A percentile compares a stretch with the other conserved stretches of the same genome.
Conservation (phyloP, 345 rosid genomes). For the Citrus australasica region DNA sequence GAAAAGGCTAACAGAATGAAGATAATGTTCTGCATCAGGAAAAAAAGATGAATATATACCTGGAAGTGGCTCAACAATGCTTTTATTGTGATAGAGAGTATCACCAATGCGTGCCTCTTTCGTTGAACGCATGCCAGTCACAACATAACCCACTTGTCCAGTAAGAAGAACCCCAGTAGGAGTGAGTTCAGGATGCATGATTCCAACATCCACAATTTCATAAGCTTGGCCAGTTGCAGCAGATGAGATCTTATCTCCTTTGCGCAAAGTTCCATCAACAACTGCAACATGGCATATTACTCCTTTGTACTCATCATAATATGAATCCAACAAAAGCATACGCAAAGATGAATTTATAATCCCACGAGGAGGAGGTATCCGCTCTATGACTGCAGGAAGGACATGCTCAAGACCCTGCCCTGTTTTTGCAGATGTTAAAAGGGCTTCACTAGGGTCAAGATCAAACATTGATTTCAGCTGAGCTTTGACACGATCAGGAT, state of each 20-base stretch:
- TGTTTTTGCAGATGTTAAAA: slow-evolving; percentile 93
- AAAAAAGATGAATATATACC: slow-evolving; percentile 37
- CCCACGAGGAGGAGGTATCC: slow-evolving; percentile 92
- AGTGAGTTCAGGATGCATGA: slow-evolving; percentile 97
- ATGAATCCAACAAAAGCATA: slow-evolving; percentile 91
- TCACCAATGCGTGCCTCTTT: slow-evolving; percentile 97
- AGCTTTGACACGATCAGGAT: slow-evolving; percentile 95
- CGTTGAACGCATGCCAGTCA: slow-evolving; percentile 95
- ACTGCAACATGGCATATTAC: slow-evolving; percentile 93
- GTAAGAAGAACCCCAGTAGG: slow-evolving; percentile 86
- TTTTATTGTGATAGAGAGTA: slow-evolving; percentile 58
- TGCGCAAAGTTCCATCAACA: slow-evolving; percentile 74
- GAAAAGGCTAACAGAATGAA: background rate
- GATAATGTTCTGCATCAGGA: background rate
- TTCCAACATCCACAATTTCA: slow-evolving; percentile 82
- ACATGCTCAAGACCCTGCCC: slow-evolving; percentile 91
- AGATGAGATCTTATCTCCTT: slow-evolving; percentile 93
- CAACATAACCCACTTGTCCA: slow-evolving; percentile 96
- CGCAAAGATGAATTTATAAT: slow-evolving; percentile 61
- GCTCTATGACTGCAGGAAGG: slow-evolving; percentile 82
- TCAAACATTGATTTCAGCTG: slow-evolving; percentile 96
- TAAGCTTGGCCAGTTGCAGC: slow-evolving; percentile 80
- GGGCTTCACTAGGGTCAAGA: slow-evolving; percentile 74
- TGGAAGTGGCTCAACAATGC: slow-evolving; percentile 76
- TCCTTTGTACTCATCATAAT: slow-evolving; percentile 91